Percentiles rank a stretch among this genome's conserved stretches.
Evolutionary conservation across 2,329 filamentous ascomycete species (phyloP).

Genomic region (Phaeosphaeriaceae sp.): DNA sequence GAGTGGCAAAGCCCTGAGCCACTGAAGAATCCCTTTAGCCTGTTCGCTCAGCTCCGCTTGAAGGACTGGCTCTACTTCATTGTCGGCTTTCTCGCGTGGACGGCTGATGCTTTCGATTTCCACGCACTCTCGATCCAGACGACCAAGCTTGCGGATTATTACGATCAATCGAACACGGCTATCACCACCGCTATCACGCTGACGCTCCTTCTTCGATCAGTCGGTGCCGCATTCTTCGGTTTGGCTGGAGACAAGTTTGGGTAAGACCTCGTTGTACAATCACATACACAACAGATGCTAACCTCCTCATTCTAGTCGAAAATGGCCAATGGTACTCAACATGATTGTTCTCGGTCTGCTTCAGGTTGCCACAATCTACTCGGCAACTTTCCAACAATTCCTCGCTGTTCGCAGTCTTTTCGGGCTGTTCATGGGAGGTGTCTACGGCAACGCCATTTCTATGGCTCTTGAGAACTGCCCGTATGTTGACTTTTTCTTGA

Average conservation of each 20-base stretch:
- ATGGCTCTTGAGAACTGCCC: conserved; percentile 81
- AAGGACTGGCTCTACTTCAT: conserved; percentile 78
- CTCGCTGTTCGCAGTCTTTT: conserved; percentile 77
- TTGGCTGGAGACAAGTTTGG: conserved; percentile 81
- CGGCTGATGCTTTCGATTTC: conserved; percentile 84
- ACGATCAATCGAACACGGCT: conserved; percentile 68
- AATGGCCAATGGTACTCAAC: conserved; percentile 84
- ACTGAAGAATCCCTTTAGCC: conserved; percentile 73
- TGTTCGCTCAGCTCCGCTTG: conserved; percentile 69
- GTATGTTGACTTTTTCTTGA: conserved; percentile 45
- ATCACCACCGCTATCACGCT: conserved; percentile 79
- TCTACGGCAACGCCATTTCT: conserved; percentile 80
- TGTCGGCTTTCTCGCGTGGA: conserved; percentile 79
- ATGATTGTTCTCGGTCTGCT: conserved; percentile 75
- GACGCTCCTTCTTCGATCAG: conserved; percentile 75
- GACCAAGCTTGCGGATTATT: conserved; percentile 70
- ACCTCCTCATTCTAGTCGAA: conserved; percentile 55
- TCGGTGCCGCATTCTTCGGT: conserved; percentile 80
- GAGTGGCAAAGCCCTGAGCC: conserved; percentile 75
- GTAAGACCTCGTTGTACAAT: neutral
- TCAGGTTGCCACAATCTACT: conserved; percentile 82
- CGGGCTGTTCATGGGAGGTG: conserved; percentile 81
- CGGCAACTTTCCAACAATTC: conserved; percentile 74
- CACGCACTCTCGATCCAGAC: conserved; percentile 82
- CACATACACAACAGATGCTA: neutral